Evolutionary conservation across 768 basidiomycete species (phyloP).

Genomic region (Chalciporus sphaerocephalus): DNA sequence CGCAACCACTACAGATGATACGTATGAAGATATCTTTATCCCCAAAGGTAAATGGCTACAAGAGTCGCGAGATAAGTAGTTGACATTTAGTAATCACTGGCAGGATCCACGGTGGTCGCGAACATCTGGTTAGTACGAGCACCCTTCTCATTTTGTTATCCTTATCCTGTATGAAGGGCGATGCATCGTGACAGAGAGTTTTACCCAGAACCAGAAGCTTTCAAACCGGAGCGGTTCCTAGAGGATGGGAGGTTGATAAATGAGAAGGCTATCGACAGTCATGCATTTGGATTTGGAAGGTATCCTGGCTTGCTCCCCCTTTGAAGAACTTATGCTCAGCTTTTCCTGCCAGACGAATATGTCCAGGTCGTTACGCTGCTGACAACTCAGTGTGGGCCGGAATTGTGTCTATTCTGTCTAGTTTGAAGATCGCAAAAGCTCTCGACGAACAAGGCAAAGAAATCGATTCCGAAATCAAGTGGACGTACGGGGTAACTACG

Average conservation of each 20-base stretch:
- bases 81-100: neutral
- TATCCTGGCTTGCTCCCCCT: neutral
- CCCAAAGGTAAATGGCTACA: constrained; percentile 18
- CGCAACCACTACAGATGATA: constrained; percentile 16
- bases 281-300: constrained; percentile 26
- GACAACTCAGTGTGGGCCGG: constrained; percentile 28
- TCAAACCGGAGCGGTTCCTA: no score
- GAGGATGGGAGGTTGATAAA: constrained; percentile 7
- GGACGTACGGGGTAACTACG: constrained; percentile 13
- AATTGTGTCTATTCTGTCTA: constrained; percentile 25
- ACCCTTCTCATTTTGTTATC: neutral
- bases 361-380: constrained; percentile 32
- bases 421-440: constrained; percentile 25
- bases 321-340: neutral
- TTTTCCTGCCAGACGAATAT: constrained; percentile 19
- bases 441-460: constrained; percentile 24
- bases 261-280: neutral
- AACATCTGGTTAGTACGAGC: constrained; percentile 18
- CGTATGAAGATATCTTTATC: constrained; percentile 19
- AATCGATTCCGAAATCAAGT: constrained; percentile 16
- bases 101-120: constrained; percentile 17
- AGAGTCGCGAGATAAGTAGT: neutral
- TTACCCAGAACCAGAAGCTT: no score
- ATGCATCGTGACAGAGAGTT: no score
- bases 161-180: no score